Evolutionary conservation across 1,284 basidiomycete genomes (phyloP), one percentile per base, ranked within the genome.

Genomic region (Puccinia sorghi): DNA sequence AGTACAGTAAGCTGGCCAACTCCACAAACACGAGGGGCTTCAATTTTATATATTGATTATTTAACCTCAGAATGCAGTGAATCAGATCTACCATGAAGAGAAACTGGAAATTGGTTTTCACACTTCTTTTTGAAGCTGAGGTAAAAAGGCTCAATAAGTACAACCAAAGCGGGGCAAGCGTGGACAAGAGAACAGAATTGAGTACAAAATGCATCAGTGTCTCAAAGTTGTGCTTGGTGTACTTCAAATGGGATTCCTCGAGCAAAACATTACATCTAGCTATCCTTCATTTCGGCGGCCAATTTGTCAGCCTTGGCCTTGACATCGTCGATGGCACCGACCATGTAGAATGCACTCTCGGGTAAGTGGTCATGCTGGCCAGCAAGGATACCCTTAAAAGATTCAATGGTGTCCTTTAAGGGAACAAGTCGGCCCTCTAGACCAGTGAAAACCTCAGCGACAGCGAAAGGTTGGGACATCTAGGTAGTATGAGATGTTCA

Each of bases 391-490:
- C 95, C 93, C 89, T 92, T 93, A 90, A 96, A 97, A 66, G 93
- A 95, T 82, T 90, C 90, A 84, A 95, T 85, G 81, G 93, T 94
- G 50, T 96, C 93, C 89, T 94, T 95, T 81, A 97, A 87, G 25
- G 94, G 88, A 67, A 98, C 95, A 81, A 98, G 92, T 86, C 92
- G 92, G 83, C 95, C 96, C 88, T 97, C 93, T 85, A 93, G 94
- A 89, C 96, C 96, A 85, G 96, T 98, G 90, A 98, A 98, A 86
- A 97, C 93, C 88, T 97, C 93, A 80, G 96, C 96, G 86, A 99
- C 96, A 85, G 93, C 92, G 93, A 98, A 99, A 81, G 96, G 95
- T 88, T 99, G 94, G 83, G 94, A 97, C 95, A 97, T 97, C 92
- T 97, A 37, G 15, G 20, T 32, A 56, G 56, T 56, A 54, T 50